Percentiles rank a stretch among this genome's conserved stretches.
Conservation (phyloP, 1,284 basidiomycete species). For the Uromyces viciae-fabae region DNA sequence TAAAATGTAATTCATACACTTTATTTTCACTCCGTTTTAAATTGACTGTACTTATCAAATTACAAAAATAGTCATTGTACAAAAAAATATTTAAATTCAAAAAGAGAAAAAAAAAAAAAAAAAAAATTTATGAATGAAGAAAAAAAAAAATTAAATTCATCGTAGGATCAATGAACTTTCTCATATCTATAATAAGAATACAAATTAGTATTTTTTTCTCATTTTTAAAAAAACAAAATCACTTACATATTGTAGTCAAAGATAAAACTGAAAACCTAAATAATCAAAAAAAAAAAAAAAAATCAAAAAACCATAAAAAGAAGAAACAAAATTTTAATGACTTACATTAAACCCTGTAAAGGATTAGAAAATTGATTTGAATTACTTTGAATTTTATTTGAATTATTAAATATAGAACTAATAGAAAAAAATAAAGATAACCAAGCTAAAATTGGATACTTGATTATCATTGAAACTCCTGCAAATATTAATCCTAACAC, state of each 20-base stretch:
- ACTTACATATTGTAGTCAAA: conserved; percentile 15
- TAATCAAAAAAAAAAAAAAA: not conserved
- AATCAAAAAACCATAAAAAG: not conserved
- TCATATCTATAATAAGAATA: too few relatives aligned
- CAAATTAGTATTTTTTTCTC: too few relatives aligned
- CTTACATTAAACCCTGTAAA: conserved; percentile 18
- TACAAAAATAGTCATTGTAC: too few relatives aligned
- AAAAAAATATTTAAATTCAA: too few relatives aligned
- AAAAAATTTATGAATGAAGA: too few relatives aligned
- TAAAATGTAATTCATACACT: too few relatives aligned
- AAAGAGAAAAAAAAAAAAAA: too few relatives aligned
- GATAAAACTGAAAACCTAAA: conserved; percentile 17
- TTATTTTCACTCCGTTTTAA: too few relatives aligned
- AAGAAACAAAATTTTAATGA: not conserved
- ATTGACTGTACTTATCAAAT: too few relatives aligned
- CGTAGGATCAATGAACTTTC: too few relatives aligned
- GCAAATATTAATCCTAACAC: not conserved
- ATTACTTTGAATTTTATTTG: not conserved
- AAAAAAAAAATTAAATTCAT: too few relatives aligned
- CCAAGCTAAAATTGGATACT: conserved; percentile 17
- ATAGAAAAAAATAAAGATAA: conserved; percentile 15
- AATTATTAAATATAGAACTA: conserved; percentile 15
- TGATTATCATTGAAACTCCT: conserved; percentile 7
- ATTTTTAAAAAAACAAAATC: not conserved
- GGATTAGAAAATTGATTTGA: not conserved